Base-by-base conservation (phyloP, 129 eudicot species). In the Artemisia tridentata region DNA sequence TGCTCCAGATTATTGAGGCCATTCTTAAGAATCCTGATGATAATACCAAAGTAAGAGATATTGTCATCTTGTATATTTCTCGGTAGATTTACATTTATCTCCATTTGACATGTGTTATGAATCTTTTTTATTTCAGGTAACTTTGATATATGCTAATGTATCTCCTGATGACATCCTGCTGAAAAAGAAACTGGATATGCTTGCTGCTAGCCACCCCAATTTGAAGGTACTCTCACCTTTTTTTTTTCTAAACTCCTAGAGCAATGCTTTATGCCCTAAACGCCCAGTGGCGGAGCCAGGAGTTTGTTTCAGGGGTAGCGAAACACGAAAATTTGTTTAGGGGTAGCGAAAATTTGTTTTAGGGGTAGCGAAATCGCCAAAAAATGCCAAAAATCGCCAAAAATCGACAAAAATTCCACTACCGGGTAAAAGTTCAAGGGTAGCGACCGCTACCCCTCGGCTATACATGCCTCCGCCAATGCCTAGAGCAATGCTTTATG, bases 121-220 rank as follows among this genome's bases (percentile, higher is more conserved):
- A 25, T 74, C 54, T 31, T 73, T 73, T 20, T 69, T 21, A 58
- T 76, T 71, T 71, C 83, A 93, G 99, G 90, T 95, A 20, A 84
- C 99, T 20, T 77, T 95, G 80, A 66, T 90, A 51, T 95, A 90
- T 75, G 99, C 91, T 34, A 95, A 95, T 77, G 89, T 90, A 49
- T 83, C 99, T 31, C 99, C 99, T n/a, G 97, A 95, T 77, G 99
- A 95, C 83, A 95, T 95, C 47, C 83, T 95, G 34, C 88, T 95
- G 17, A 95, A 95, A 78, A 88, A 90, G 86, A 95, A 90, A 74
- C 97, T 95, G 25, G 99, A 95, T 62, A 80, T 80, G 62, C 96
- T 95, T 80, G 91, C 92, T 56, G 87, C 95, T 18, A 86, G 77
- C 81, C 92, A 90, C 73, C 99, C 99, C n/a, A 95, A 95, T 81